phyloP scores from a whole-genome alignment of 768 basidiomycete species.

The Zangia roseola region DNA sequence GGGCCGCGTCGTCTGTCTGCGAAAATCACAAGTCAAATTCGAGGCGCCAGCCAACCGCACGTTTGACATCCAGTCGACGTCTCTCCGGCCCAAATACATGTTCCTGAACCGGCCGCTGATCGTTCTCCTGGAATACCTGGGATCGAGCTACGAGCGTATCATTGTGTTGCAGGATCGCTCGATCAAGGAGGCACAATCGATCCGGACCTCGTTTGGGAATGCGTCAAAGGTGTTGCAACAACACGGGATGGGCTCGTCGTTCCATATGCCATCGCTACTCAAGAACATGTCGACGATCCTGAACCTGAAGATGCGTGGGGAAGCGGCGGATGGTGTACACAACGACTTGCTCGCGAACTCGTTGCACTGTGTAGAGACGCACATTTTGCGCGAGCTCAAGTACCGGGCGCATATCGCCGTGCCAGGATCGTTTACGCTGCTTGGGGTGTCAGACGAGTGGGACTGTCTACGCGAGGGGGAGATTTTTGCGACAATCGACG shows the following conservation, averaged over 20 bases:
- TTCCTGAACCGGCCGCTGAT: constrained; percentile 51
- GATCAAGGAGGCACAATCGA: constrained; percentile 36
- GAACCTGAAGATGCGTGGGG: constrained; percentile 23
- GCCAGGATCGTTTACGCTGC: constrained; percentile 47
- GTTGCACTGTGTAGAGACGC: constrained; percentile 40
- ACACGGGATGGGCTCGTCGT: constrained; percentile 47
- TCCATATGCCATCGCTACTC: constrained; percentile 43
- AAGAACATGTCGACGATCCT: constrained; percentile 35
- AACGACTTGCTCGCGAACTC: constrained; percentile 38
- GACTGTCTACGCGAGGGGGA: constrained; percentile 44
- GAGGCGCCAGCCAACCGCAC: constrained; percentile 34
- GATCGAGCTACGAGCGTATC: constrained; percentile 34
- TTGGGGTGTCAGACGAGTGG: constrained; percentile 55
- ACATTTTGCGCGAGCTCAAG: constrained; percentile 52
- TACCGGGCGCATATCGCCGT: constrained; percentile 50
- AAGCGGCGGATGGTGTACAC: constrained; percentile 14
- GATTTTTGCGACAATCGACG: constrained; percentile 43
- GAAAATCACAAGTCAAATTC: constrained; percentile 51
- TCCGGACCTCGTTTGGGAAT: constrained; percentile 32
- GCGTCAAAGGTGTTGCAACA: constrained; percentile 41
- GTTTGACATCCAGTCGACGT: constrained; percentile 50
- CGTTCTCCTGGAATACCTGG: constrained; percentile 46
- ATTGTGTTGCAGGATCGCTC: constrained; percentile 37
- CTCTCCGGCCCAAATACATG: constrained; percentile 40
- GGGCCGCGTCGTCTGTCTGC: constrained; percentile 38